These are phyloP conservation scores for Salix exigua DNA, from an alignment of 345 rosid genomes.

Conservation along the genomic window DNA sequence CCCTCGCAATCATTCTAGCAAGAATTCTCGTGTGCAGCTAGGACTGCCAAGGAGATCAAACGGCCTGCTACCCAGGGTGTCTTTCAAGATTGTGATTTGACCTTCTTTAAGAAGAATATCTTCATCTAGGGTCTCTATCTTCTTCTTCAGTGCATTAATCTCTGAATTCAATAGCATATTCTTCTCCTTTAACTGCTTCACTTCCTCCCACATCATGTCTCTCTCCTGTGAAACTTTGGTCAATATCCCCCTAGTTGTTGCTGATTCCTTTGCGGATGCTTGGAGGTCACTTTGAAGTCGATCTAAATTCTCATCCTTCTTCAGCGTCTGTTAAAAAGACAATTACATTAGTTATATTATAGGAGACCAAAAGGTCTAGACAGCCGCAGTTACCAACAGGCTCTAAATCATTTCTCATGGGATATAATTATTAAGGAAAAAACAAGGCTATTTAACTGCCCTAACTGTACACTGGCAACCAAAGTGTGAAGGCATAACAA, in stretches of 20 bases:
- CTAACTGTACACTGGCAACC: background rate
- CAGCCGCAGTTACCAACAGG: background rate
- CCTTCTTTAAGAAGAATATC: slow-evolving; percentile 84
- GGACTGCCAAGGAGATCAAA: slow-evolving; percentile 59
- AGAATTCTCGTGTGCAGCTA: slow-evolving; percentile 37
- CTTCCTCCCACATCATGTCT: slow-evolving; percentile 79
- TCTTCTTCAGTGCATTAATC: slow-evolving; percentile 55
- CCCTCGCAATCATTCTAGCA: slow-evolving; percentile 15
- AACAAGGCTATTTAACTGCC: background rate
- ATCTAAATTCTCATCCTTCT: slow-evolving; percentile 65
- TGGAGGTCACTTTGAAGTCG: slow-evolving; percentile 54
- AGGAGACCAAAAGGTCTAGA: background rate
- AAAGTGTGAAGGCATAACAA: background rate
- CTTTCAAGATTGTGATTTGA: slow-evolving; percentile 80
- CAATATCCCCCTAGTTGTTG: slow-evolving; percentile 45
- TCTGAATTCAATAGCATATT: slow-evolving; percentile 82
- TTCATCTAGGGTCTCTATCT: slow-evolving; percentile 69
- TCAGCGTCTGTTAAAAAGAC: slow-evolving; percentile 48
- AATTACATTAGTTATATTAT: background rate
- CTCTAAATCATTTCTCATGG: background rate
- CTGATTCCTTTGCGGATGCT: slow-evolving; percentile 56
- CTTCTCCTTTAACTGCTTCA: slow-evolving; percentile 68
- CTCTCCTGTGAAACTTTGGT: slow-evolving; percentile 74
- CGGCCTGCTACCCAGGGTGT: slow-evolving; percentile 49
- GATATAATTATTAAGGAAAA: background rate